These are phyloP conservation scores for Secale cereale DNA, from an alignment of 176 grass and related monocot species.

Conservation along the genomic window DNA sequence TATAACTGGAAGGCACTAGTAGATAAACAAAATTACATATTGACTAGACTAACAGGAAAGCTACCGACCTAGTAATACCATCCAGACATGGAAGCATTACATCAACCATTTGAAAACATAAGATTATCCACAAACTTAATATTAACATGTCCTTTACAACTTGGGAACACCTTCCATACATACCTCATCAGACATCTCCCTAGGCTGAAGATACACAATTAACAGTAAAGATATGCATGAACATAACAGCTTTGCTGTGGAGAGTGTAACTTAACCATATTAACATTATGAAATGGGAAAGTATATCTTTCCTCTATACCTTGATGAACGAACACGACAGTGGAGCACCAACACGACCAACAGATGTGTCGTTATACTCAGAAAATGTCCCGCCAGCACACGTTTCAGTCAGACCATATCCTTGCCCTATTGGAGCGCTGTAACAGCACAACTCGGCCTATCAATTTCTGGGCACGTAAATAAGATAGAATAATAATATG, in stretches of 20 bases:
- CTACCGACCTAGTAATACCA: background rate
- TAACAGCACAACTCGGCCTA: slow-evolving; percentile 4
- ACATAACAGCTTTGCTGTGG: background rate
- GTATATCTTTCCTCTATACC: slow-evolving; percentile 31
- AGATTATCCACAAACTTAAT: background rate
- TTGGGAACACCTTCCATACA: slow-evolving; percentile 1
- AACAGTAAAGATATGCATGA: background rate
- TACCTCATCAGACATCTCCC: background rate
- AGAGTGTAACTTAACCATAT: background rate
- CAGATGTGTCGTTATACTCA: slow-evolving; percentile 76
- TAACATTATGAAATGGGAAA: background rate
- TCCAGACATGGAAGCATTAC: background rate
- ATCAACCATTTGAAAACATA: background rate
- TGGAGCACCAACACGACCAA: slow-evolving; percentile 89
- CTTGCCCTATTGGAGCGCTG: slow-evolving; percentile 91
- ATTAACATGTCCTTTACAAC: background rate
- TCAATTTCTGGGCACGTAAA: slow-evolving; percentile 7
- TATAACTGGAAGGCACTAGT: background rate
- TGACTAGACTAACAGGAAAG: background rate
- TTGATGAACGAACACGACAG: slow-evolving; percentile 87
- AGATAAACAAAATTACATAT: background rate
- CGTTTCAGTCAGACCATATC: slow-evolving; percentile 97
- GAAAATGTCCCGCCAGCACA: slow-evolving; percentile 93
- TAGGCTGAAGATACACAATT: background rate
- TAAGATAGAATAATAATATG: background rate